Base-by-base conservation (phyloP, 1,284 basidiomycete species). In the Cryptococcus sp. region DNA sequence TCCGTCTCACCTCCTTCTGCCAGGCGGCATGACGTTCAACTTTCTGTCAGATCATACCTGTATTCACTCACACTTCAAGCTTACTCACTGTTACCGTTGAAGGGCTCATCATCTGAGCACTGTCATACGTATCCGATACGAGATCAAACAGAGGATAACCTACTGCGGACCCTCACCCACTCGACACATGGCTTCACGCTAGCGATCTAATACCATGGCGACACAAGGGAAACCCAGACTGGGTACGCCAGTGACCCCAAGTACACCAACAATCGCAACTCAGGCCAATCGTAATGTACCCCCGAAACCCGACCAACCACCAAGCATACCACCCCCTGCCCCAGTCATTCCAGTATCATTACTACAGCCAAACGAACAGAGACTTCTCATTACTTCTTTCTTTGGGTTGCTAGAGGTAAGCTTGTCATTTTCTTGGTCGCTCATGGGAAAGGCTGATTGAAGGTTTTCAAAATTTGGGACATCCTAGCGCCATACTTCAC, bases 401-500 rank as follows among this genome's bases (percentile, higher is more conserved):
- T 57, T 72, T 7, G 73, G 71, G 2, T 56, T 71, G 11, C 42
- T 74, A 13, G 69, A 74, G 55, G 69, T 68, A 41, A 52, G 67
- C 46, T 23, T 1, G 21, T 7, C 41, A 22, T 10, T n/a, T 3
- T 1, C 18, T 32, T 2, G 11, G 14, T n/a, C 14, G 48, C 44
- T 43, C 19, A 37, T 42, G 48, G 4, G 36, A 18, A 13, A 37
- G 39, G 43, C 54, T 52, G 42, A 49, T 45, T 4, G 7, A 7
- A 72, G 66, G 57, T 62, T 2, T 68, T 64, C 50, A 75, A 75
- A 57, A 42, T 75, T 11, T 73, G 70, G 67, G 73, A 75, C 50
- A 64, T 67, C 1, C 47, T 74, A 19, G 59, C 64, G 9, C 66
- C 70, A 43, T 48, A 70, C 50, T 47, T 58, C 13, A 45, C 54